These are phyloP conservation scores for Fusarium coicis DNA, from an alignment of 2,329 filamentous ascomycete genomes.

Conservation along the genomic window DNA sequence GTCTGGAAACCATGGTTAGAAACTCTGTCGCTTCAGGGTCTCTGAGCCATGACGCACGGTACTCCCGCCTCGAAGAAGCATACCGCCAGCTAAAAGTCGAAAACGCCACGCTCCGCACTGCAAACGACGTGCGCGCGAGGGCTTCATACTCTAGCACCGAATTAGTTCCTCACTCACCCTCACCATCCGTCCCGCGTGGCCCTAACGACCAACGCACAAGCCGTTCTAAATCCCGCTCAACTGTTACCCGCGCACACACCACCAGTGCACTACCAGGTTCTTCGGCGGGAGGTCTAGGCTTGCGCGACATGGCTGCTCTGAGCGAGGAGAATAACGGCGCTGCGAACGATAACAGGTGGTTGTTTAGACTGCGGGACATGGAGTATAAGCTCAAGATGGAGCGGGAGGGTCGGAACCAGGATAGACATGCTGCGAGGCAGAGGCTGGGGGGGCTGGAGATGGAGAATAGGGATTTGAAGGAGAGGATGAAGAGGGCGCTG, in stretches of 20 bases:
- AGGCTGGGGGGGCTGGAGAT: constrained; percentile 79
- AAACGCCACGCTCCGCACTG: constrained; percentile 74
- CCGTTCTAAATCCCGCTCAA: constrained; percentile 46
- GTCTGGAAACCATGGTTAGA: constrained; percentile 82
- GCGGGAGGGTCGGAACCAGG: constrained; percentile 84
- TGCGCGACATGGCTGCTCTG: constrained; percentile 45
- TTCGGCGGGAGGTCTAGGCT: constrained; percentile 37
- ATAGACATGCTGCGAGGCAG: constrained; percentile 84
- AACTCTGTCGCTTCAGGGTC: constrained; percentile 67
- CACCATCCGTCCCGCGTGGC: constrained; percentile 64
- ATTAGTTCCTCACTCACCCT: constrained; percentile 58
- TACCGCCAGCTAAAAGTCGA: constrained; percentile 73
- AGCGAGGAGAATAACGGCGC: constrained; percentile 36
- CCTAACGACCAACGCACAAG: constrained; percentile 57
- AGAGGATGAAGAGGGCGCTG: constrained; percentile 62
- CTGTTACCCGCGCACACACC: constrained; percentile 48
- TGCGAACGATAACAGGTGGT: constrained; percentile 76
- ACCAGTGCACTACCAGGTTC: constrained; percentile 43
- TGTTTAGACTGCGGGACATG: constrained; percentile 85
- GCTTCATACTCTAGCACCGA: constrained; percentile 56
- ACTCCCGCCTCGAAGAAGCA: constrained; percentile 67
- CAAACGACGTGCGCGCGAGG: constrained; percentile 67
- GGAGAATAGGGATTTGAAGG: constrained; percentile 77
- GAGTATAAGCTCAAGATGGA: constrained; percentile 91
- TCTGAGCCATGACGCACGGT: constrained; percentile 56